Base-by-base conservation (phyloP, 2,329 filamentous ascomycete genomes). In the Rhytidhysteron rufulum region DNA sequence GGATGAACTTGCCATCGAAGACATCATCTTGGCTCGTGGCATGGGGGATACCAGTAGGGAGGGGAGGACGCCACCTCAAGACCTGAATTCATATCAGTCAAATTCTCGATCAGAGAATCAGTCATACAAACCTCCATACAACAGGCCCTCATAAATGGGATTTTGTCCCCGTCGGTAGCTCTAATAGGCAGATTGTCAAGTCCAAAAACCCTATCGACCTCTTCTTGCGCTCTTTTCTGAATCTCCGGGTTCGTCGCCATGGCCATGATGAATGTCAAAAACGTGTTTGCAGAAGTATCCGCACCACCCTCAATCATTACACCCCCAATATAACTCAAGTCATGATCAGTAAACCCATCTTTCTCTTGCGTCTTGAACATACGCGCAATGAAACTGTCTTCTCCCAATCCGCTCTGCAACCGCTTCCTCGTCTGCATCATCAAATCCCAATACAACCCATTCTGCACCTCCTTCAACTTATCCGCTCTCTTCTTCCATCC, bases 1-100 rank as follows among this genome's bases (percentile, higher is more conserved):
- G 70, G 22, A 74, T 61, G 5, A 55, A 52, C 16, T 65, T 64
- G 8, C 66, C 68, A 22, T 68, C 62, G 35, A 69, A 58, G 44
- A 50, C 60, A 40, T 68, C 66, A 37, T 73, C 68, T 56, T 51
- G 39, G 22, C 63, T 67, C 0, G 67, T 69, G 34, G 71, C 69
- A 36, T 75, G 70, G 0, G 72, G 70, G 0, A 61, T 32, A 21
- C 29, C 35, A 3, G 51, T 38, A 2, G 55, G 57, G 6, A 48
- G 34, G n/a, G 60, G 51, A 4, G 63, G 62, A 16, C 55, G 49
- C 59, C 61, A 67, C 25, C 65, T 53, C 30, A 63, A 49, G 5
- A 45, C 48, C 45, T 68, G 63, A 41, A 62, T n/a, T n/a, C n/a
- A n/a, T n/a, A n/a, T n/a, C n/a, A n/a, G n/a, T n/a, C n/a, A n/a